phyloP scores from a whole-genome alignment of 805 yeast genomes.

The Myxozyma geophila region DNA sequence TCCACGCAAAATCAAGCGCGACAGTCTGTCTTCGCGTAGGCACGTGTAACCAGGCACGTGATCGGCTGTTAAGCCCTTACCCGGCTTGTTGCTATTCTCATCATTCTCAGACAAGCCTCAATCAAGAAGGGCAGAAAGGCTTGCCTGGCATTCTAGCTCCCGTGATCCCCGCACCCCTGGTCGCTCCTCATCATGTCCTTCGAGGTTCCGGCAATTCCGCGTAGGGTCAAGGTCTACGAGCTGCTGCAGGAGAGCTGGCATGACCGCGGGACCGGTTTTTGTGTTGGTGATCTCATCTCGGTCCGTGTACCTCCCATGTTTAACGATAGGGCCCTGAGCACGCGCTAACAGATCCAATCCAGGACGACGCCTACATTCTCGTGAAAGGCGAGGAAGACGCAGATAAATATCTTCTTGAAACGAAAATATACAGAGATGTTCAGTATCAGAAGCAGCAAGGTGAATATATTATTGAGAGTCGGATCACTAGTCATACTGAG shows the following conservation, averaged over 20 bases:
- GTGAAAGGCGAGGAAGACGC: slow-evolving; percentile 74
- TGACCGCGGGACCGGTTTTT: slow-evolving; percentile 91
- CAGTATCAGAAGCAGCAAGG: slow-evolving; percentile 88
- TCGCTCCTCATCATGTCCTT: slow-evolving; percentile 30
- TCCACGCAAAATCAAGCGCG: not conserved
- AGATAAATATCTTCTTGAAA: slow-evolving; percentile 62
- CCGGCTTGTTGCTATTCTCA: not conserved
- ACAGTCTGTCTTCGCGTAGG: not conserved
- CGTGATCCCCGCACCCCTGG: slow-evolving; percentile 3
- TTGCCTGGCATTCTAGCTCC: not conserved
- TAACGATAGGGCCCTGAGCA: not conserved
- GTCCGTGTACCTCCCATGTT: not conserved
- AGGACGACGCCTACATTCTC: slow-evolving; percentile 56
- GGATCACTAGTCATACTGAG: not conserved
- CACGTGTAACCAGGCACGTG: slow-evolving; percentile 8
- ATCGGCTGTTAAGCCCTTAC: slow-evolving; percentile 4
- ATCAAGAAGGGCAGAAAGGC: not conserved
- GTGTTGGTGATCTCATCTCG: slow-evolving; percentile 57
- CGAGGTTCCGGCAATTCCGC: slow-evolving; percentile 53
- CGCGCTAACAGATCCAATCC: not conserved
- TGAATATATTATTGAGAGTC: not conserved
- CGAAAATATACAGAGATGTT: slow-evolving; percentile 70
- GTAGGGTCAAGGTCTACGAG: slow-evolving; percentile 89
- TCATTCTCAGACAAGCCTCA: not conserved
- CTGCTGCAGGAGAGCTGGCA: slow-evolving; percentile 83